Percentiles rank a stretch among this genome's conserved stretches.
Conservation (phyloP, 805 yeast species). For the Myxozyma vanderwaltii region DNA sequence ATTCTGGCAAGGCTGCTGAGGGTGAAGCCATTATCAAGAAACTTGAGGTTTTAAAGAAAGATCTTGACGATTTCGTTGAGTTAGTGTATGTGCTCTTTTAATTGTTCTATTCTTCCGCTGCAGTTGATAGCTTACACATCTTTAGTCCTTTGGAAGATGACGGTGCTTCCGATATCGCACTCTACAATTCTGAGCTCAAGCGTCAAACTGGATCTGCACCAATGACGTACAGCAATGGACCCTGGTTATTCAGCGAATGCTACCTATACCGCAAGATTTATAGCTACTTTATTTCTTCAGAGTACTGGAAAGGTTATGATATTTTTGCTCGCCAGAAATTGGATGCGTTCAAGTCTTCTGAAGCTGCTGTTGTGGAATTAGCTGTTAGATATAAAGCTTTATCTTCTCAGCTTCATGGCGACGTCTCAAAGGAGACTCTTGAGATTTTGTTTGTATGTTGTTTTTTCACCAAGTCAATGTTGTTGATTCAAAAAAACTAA, state of each 20-base stretch:
- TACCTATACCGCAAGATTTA: slow-evolving; percentile 65
- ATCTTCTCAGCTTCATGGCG: slow-evolving; percentile 36
- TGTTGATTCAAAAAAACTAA: slow-evolving; percentile 42
- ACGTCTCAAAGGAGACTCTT: slow-evolving; percentile 36
- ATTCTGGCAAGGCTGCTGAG: slow-evolving; percentile 49
- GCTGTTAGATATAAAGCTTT: slow-evolving; percentile 62
- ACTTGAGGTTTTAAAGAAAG: slow-evolving; percentile 43
- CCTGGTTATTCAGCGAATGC: slow-evolving; percentile 90
- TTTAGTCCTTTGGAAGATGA: slow-evolving; percentile 52
- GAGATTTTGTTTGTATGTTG: slow-evolving; percentile 29
- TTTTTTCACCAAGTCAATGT: neutral
- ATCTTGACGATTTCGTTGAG: slow-evolving; percentile 45
- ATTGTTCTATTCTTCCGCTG: no score
- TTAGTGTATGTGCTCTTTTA: slow-evolving; percentile 20
- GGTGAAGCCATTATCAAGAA: slow-evolving; percentile 37
- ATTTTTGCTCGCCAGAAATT: slow-evolving; percentile 71
- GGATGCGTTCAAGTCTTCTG: slow-evolving; percentile 72
- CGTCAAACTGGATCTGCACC: slow-evolving; percentile 35
- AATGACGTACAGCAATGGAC: slow-evolving; percentile 77
- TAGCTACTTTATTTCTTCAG: slow-evolving; percentile 39
- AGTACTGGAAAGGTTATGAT: slow-evolving; percentile 62
- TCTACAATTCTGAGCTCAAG: slow-evolving; percentile 61
- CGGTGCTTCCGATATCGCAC: slow-evolving; percentile 43
- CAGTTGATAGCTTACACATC: no score
- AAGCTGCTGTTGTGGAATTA: slow-evolving; percentile 76